Evolutionary conservation across 257 asterid species (phyloP), one percentile per base, ranked within the genome.

Genomic region (Prunella vulgaris): DNA sequence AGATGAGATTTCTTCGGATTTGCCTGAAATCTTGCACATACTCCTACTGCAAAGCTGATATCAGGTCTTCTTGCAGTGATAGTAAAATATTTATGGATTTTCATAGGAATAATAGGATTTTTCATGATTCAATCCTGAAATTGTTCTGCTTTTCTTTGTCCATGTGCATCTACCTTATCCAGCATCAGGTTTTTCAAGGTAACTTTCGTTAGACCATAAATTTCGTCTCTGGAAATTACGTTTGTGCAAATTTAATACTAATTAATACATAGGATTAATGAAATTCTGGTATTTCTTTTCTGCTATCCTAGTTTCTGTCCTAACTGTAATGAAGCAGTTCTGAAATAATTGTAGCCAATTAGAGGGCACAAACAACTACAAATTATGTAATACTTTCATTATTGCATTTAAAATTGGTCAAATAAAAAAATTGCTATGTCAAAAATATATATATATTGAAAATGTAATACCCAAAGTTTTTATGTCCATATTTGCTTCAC

Each of bases 141-240:
- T 12, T 49, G 60, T 40, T 62, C 10, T 71, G 25, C 37, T 72
- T 52, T 69, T 74, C 64, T 64, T 64, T 60, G 69, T 56, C 62
- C 81, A 33, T 65, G 77, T 73, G 72, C 63, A 25, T 56, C 66
- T 66, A 74, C 44, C 80, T 56, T 37, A 80, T 27, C 76, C 96
- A 92, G 97, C 82, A 81, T 92, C 87, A 80, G 76, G 48, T 92
- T 92, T 80, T 92, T 86, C 84, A 44, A 88, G 98, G 97, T 92
- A 84, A 27, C 53, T 32, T 66, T 27, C 56, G 64, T 61, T 25
- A 22, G 56, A 48, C 40, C 70, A 58, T n/a, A 14, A 54, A 30
- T 33, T 37, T 68, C 14, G 2, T 28, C 20, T n/a, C n/a, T n/a
- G 32, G 33, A 61, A 24, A 15, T 17, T 61, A 3, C 28, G 3